Evolutionary conservation across 1,284 basidiomycete species (phyloP), one percentile per base, ranked within the genome.

Genomic region (Cryptococcus hybrid): DNA sequence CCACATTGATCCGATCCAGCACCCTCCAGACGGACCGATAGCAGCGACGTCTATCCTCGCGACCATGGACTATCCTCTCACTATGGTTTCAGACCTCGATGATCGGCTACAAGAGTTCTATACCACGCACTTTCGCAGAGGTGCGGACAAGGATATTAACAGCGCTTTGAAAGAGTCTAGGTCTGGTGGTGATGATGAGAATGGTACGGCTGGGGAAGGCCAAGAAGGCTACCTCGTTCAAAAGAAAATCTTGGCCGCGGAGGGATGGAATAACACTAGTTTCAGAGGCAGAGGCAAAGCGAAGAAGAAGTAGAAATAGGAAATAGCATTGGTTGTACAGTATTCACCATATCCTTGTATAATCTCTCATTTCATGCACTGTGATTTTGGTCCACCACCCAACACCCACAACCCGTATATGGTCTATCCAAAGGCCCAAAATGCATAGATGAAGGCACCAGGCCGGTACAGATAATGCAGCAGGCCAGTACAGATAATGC

Each of bases 91-190:
- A 11, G 61, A 65, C 9, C 54, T 70, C 8, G 56, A 61, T 11
- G 54, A 51, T 15, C 15, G 49, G 5, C 51, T 51, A 47, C 62
- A 58, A 40, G 59, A 57, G 3, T 73, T 70, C 50, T 73, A 69
- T 55, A 44, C 43, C 39, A 56, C 69, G 46, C 70, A 73, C 61
- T 73, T 64, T 61, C 52, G 70, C 8, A 45, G 68, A 15, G 70
- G 69, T 3, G 69, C 68, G 8, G 64, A 66, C n/a, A 55, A 37
- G 36, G 42, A 56, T 44, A n/a, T 8, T 15, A 18, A 44, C 43
- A 55, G 46, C 9, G 52, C 18, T 42, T 24, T 24, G 24, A 24
- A 18, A 18, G n/a, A n/a, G 44, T 39, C 9, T 35, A 30, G 30
- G 53, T 49, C 52, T 13, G 7, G 37, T 35, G 47, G 54, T 24